Conservation (phyloP, 176 grass and related monocot species). For the Phyllostachys edulis region DNA sequence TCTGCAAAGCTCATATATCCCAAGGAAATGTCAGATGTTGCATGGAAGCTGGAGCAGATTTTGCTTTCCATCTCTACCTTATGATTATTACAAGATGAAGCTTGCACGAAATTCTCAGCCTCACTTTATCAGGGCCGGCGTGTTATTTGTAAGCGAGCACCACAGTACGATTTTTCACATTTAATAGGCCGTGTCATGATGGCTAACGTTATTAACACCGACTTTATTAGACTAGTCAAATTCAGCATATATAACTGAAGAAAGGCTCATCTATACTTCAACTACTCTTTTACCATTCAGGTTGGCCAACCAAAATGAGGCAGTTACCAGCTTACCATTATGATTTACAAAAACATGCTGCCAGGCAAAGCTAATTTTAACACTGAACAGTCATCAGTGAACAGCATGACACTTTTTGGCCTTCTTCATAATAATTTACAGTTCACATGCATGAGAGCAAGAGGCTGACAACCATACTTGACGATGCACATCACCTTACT, state of each 20-base stretch:
- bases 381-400: background rate
- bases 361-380: background rate
- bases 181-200: background rate
- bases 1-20: background rate
- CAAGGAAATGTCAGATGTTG: background rate
- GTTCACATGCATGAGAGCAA: background rate
- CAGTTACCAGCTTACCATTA: background rate
- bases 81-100: background rate
- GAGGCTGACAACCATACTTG: background rate
- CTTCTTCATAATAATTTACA: background rate
- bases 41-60: background rate
- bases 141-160: background rate
- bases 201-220: background rate
- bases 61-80: background rate
- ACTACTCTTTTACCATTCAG: background rate
- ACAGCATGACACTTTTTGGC: background rate
- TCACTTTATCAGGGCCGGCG: background rate
- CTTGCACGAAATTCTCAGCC: constrained; percentile 3
- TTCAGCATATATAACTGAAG: background rate
- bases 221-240: background rate
- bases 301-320: background rate
- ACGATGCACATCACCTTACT: background rate
- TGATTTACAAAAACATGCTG: constrained; percentile 27
- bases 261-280: background rate
- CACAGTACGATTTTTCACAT: background rate